Conservation (phyloP, 441 rosid genomes). For the Adansonia grandidieri region DNA sequence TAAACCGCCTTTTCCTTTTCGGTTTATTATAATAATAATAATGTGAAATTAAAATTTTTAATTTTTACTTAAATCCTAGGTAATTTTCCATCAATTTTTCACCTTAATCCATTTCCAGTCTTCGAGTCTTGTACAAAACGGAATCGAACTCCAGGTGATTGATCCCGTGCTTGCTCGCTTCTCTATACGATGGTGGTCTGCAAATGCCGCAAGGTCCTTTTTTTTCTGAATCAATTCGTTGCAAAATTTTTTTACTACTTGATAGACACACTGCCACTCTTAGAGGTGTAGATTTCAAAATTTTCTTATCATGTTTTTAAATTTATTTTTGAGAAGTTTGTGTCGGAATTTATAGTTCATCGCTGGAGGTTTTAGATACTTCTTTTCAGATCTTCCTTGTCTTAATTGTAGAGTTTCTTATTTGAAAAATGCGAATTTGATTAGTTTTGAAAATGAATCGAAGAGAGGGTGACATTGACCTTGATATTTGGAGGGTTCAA, state of each 20-base stretch:
- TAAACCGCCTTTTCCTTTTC: neutral
- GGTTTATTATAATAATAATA: too few species aligned
- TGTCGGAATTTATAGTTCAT: slow-evolving; percentile 4
- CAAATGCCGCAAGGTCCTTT: slow-evolving; percentile 85
- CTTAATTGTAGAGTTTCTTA: slow-evolving; percentile 9
- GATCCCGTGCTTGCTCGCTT: slow-evolving; percentile 22
- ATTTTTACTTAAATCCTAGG: slow-evolving; percentile 23
- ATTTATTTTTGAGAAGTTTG: neutral
- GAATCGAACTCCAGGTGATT: slow-evolving; percentile 25
- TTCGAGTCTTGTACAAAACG: slow-evolving; percentile 9
- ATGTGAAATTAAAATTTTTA: too few species aligned
- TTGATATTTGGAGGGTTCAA: neutral
- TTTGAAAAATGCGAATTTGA: slow-evolving; percentile 20
- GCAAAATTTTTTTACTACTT: neutral
- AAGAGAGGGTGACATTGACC: neutral
- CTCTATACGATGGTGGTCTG: slow-evolving; percentile 81
- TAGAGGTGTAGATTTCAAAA: neutral
- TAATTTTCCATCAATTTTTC: neutral
- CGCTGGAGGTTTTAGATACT: slow-evolving; percentile 25
- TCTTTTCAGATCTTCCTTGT: neutral
- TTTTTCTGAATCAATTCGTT: neutral
- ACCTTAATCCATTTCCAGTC: slow-evolving; percentile 1
- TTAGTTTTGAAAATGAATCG: neutral
- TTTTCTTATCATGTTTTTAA: neutral
- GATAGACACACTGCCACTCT: neutral